These are phyloP conservation scores for Geoglossum cookeanum DNA, from an alignment of 2,329 filamentous ascomycete species.

Conservation along the genomic window DNA sequence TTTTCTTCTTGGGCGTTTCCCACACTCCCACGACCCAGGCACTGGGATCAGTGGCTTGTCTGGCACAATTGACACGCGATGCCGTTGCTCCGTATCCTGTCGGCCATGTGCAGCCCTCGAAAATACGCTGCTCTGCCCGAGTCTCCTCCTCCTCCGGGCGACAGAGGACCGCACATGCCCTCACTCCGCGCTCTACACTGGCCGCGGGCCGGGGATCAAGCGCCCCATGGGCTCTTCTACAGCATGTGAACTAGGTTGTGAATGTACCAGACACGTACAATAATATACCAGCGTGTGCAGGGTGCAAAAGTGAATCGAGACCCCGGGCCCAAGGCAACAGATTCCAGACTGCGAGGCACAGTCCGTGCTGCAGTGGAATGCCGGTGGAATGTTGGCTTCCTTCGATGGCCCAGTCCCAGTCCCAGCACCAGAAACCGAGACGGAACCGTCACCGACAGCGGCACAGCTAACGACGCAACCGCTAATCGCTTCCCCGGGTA, in stretches of 20 bases:
- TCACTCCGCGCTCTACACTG: no score
- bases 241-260: background rate
- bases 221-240: background rate
- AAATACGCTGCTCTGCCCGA: background rate
- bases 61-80: no score
- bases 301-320: background rate
- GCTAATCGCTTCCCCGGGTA: slow-evolving; percentile 1
- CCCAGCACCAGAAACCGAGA: background rate
- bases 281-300: no score
- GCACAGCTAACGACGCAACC: background rate
- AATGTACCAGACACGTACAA: background rate
- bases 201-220: background rate
- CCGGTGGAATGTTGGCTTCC: slow-evolving; percentile 1
- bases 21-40: background rate
- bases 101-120: no score
- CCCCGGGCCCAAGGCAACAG: background rate
- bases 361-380: background rate
- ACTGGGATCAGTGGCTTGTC: background rate
- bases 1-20: background rate
- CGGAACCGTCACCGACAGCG: background rate
- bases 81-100: no score
- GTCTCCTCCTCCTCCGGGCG: no score
- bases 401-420: background rate
- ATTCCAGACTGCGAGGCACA: background rate
- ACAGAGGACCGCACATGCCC: no score